Conservation (phyloP, 306 rosid genomes). For the Malus sylvestris region DNA sequence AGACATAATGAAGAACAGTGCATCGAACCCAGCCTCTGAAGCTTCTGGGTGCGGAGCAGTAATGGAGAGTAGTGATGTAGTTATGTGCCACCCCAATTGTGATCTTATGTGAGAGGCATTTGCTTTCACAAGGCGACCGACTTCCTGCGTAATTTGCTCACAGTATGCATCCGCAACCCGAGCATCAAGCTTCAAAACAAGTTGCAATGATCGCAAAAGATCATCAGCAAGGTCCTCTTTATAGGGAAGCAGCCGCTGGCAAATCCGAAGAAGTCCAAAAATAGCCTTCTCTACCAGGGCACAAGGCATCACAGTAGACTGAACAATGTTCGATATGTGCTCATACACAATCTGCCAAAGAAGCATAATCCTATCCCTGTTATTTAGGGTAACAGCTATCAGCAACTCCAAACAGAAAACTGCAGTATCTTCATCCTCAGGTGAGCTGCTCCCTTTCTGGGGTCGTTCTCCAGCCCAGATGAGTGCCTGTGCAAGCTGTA, state of each 20-base stretch:
- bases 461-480: conserved; percentile 88
- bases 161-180: conserved; percentile 97
- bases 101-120: conserved; percentile 97
- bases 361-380: conserved; percentile 87
- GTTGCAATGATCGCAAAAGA: conserved; percentile 88
- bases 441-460: conserved; percentile 71
- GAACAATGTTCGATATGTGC: conserved; percentile 84
- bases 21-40: conserved; percentile 94
- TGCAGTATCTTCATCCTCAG: conserved; percentile 94
- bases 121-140: conserved; percentile 84
- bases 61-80: conserved; percentile 71
- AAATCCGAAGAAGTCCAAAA: conserved; percentile 83
- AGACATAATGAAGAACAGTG: conserved; percentile 77
- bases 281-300: conserved; percentile 98
- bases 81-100: conserved; percentile 86
- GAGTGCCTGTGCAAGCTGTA: conserved; percentile 88
- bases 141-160: conserved; percentile 95
- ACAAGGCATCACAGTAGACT: conserved; percentile 89
- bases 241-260: conserved; percentile 98
- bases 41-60: conserved; percentile 93
- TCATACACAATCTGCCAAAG: conserved; percentile 97
- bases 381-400: conserved; percentile 88
- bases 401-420: conserved; percentile 93
- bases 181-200: conserved; percentile 92
- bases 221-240: conserved; percentile 95